These are phyloP conservation scores for Pyricularia grisea DNA, from an alignment of 2,329 filamentous ascomycete genomes.

Conservation along the genomic window DNA sequence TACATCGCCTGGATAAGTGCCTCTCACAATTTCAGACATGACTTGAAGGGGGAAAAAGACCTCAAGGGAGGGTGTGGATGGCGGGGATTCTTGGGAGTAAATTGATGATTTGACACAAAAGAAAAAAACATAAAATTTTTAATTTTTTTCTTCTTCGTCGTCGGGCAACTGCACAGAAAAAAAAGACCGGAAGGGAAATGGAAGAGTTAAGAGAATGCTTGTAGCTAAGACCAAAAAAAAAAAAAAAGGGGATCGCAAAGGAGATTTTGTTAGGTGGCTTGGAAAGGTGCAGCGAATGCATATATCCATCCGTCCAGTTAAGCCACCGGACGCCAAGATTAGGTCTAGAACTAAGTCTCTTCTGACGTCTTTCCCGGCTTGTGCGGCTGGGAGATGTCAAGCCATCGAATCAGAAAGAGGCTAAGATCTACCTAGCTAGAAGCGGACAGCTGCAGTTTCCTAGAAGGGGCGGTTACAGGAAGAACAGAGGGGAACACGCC, in stretches of 20 bases:
- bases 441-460: neutral
- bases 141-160: neutral
- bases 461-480: neutral
- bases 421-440: neutral
- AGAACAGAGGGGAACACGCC: neutral
- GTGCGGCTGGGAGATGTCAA: neutral
- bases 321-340: neutral
- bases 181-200: neutral
- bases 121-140: too few species aligned
- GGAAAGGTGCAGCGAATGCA: neutral
- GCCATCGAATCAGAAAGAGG: neutral
- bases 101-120: neutral
- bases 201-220: neutral
- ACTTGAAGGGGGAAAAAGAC: neutral
- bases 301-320: too few species aligned
- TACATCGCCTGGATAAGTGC: neutral
- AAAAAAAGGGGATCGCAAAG: neutral
- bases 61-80: neutral
- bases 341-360: neutral
- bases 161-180: neutral
- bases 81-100: neutral
- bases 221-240: neutral
- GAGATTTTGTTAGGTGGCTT: neutral
- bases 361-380: neutral
- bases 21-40: neutral